Evolutionary conservation across 2,329 filamentous ascomycete species (phyloP).

Genomic region (Dothidotthia symphoricarpi): DNA sequence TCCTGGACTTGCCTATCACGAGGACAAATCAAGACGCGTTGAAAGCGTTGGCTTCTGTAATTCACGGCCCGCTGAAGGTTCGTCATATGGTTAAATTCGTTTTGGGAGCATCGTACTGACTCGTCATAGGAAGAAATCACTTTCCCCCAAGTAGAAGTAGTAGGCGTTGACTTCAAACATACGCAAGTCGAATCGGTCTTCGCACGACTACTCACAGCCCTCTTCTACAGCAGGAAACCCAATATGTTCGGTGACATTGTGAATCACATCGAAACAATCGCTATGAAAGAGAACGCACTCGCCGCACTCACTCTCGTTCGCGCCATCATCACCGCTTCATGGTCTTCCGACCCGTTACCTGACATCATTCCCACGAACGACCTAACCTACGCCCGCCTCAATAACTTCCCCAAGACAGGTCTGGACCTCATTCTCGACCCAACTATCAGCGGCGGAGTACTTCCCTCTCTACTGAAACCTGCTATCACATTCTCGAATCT

Average conservation of each 20-base stretch:
- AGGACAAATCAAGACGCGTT: slow-evolving; percentile 55
- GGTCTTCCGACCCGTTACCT: slow-evolving; percentile 45
- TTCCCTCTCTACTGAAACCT: slow-evolving; percentile 59
- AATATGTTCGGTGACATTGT: slow-evolving; percentile 54
- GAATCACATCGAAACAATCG: slow-evolving; percentile 56
- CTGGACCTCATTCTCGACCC: slow-evolving; percentile 54
- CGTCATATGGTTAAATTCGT: background rate
- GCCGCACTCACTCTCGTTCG: slow-evolving; percentile 54
- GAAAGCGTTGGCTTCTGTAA: slow-evolving; percentile 55
- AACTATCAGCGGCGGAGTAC: slow-evolving; percentile 49
- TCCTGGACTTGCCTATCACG: slow-evolving; percentile 53
- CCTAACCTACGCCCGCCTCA: slow-evolving; percentile 46
- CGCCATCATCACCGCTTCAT: slow-evolving; percentile 55
- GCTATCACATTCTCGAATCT: slow-evolving; percentile 58
- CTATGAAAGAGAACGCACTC: slow-evolving; percentile 57
- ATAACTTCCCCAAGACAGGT: slow-evolving; percentile 43
- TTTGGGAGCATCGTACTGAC: slow-evolving; percentile 1
- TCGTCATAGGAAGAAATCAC: slow-evolving; percentile 31
- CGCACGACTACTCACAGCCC: slow-evolving; percentile 56
- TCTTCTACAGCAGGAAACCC: slow-evolving; percentile 53
- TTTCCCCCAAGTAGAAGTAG: slow-evolving; percentile 36
- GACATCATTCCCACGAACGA: slow-evolving; percentile 52
- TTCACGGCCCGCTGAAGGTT: slow-evolving; percentile 52
- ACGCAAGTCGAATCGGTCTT: slow-evolving; percentile 51
- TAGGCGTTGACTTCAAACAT: slow-evolving; percentile 27